These are phyloP conservation scores for Lactarius indigo DNA, from an alignment of 768 basidiomycete genomes.

Conservation along the genomic window DNA sequence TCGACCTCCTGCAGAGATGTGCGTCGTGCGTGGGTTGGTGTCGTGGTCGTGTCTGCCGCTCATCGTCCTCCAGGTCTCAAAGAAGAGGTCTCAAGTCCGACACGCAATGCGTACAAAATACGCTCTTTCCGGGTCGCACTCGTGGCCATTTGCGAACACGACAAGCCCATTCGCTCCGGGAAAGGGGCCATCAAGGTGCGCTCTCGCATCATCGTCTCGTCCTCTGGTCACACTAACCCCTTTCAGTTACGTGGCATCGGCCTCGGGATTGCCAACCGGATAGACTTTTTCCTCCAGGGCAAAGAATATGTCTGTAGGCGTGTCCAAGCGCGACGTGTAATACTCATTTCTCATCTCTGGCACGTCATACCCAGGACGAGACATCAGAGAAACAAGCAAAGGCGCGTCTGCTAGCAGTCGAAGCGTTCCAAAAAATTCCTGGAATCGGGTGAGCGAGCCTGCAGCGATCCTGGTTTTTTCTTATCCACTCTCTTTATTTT, in stretches of 20 bases:
- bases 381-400: conserved; percentile 28
- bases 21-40: conserved; percentile 17
- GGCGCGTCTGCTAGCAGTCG: conserved; percentile 30
- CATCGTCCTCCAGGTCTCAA: conserved; percentile 16
- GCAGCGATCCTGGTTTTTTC: not conserved
- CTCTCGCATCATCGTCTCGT: too few species aligned
- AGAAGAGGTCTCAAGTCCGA: conserved; percentile 21
- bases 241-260: conserved; percentile 25
- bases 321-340: not conserved
- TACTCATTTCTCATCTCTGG: not conserved
- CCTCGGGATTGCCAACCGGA: conserved; percentile 23
- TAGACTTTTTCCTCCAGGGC: conserved; percentile 24
- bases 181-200: conserved; percentile 24
- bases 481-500: conserved; percentile 1
- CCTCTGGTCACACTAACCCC: not conserved
- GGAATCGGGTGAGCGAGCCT: conserved; percentile 46
- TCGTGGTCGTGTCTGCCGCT: not conserved
- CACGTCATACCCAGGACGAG: conserved; percentile 10
- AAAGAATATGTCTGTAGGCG: conserved; percentile 25
- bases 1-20: conserved; percentile 44
- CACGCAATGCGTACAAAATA: conserved; percentile 26
- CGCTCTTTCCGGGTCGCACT: conserved; percentile 25
- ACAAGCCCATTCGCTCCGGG: conserved; percentile 18
- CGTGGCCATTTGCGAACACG: conserved; percentile 11
- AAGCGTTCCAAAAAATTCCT: conserved; percentile 38